phyloP scores from a whole-genome alignment of 306 rosid species.

The Lotus japonicus region DNA sequence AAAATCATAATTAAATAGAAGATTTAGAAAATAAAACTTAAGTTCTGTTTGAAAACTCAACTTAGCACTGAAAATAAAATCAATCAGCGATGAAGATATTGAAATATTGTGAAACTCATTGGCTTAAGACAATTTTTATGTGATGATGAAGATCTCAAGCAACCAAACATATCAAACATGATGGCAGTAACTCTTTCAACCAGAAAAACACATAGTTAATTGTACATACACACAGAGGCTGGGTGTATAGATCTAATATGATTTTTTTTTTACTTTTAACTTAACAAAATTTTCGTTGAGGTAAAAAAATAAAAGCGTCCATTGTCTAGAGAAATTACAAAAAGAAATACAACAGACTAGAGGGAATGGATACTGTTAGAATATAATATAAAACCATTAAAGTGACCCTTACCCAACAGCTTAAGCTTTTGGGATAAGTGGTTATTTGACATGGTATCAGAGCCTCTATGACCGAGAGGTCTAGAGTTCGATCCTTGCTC shows the following conservation, averaged over 20 bases:
- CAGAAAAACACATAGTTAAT: not conserved
- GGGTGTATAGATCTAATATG: too few relatives aligned
- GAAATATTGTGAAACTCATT: not conserved
- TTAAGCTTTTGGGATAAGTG: too few relatives aligned
- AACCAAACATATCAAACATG: slow-evolving; percentile 3
- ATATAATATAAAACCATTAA: too few relatives aligned
- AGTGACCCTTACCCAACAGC: too few relatives aligned
- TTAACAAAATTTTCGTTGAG: too few relatives aligned
- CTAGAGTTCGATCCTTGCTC: too few relatives aligned
- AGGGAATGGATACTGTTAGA: not conserved
- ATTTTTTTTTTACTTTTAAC: too few relatives aligned
- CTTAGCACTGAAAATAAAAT: not conserved
- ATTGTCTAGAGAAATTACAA: not conserved
- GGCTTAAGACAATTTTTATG: slow-evolving; percentile 1
- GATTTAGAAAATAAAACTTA: slow-evolving; percentile 5
- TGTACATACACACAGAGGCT: too few relatives aligned
- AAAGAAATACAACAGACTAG: not conserved
- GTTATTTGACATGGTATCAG: too few relatives aligned
- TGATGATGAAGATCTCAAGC: not conserved
- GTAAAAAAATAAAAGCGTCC: too few relatives aligned
- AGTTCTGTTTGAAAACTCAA: not conserved
- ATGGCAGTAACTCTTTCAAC: slow-evolving; percentile 2
- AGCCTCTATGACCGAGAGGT: too few relatives aligned
- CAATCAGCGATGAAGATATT: not conserved
- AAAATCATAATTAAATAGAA: not conserved